Percentiles rank a stretch among this genome's conserved stretches.
These are phyloP conservation scores for Lactarius hatsudake DNA, from an alignment of 768 basidiomycete species.

Conservation along the genomic window DNA sequence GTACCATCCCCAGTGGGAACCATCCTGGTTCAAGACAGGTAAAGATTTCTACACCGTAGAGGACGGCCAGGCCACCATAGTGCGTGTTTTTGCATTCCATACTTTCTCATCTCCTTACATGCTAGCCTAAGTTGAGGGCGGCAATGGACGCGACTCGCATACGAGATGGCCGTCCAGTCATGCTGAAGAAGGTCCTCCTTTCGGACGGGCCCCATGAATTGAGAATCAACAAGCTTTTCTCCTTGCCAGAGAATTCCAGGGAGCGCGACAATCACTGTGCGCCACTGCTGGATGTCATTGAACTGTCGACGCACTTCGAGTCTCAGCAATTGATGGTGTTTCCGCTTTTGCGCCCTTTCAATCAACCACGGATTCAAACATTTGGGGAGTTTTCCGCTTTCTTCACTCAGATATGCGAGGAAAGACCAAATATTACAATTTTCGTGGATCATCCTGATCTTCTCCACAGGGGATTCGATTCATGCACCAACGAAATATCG, in stretches of 20 bases:
- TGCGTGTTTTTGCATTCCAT: neutral
- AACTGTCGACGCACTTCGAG: conserved; percentile 15
- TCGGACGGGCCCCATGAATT: conserved; percentile 17
- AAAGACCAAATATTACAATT: conserved; percentile 1
- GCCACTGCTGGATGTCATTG: conserved; percentile 29
- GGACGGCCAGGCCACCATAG: conserved; percentile 19
- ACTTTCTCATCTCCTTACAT: neutral
- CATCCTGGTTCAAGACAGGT: conserved; percentile 12
- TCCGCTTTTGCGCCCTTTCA: conserved; percentile 33
- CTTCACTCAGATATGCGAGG: conserved; percentile 38
- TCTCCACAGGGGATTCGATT: conserved; percentile 29
- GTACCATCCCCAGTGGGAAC: conserved; percentile 17
- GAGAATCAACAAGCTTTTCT: conserved; percentile 14
- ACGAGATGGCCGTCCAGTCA: conserved; percentile 14
- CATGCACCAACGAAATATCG: conserved; percentile 30
- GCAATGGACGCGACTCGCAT: conserved; percentile 17
- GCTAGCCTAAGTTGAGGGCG: conserved; percentile 9
- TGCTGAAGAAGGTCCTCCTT: conserved; percentile 17
- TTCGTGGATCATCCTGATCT: neutral
- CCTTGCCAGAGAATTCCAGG: conserved; percentile 22
- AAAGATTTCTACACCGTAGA: conserved; percentile 19
- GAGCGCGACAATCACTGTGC: conserved; percentile 34
- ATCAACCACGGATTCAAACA: conserved; percentile 36
- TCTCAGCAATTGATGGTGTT: conserved; percentile 33
- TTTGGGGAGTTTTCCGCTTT: conserved; percentile 39